Evolutionary conservation across 1,139 yeast genomes (phyloP).

Genomic region (Diutina scorzettiae): DNA sequence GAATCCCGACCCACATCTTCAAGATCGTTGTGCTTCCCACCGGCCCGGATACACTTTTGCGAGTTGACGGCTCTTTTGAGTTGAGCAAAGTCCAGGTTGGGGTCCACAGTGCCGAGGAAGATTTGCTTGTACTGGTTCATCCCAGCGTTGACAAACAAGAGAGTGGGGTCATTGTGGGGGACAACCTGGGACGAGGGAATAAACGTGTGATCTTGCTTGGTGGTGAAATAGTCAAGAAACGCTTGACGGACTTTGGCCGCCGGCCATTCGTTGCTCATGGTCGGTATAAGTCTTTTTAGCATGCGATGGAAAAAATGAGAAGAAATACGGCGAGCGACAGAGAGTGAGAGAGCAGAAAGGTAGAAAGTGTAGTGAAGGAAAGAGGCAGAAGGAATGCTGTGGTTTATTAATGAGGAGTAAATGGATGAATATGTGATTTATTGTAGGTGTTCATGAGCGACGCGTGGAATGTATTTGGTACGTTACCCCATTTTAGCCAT

Average conservation of each 20-base stretch:
- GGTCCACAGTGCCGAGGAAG: conserved; percentile 93
- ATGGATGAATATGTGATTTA: no score
- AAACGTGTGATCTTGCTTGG: conserved; percentile 53
- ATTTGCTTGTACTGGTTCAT: conserved; percentile 98
- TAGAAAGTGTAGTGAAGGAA: no score
- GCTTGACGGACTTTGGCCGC: conserved; percentile 76
- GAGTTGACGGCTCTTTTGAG: conserved; percentile 89
- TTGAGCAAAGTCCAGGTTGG: conserved; percentile 72
- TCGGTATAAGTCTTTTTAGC: neutral
- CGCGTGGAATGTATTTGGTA: no score
- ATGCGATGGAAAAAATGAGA: neutral
- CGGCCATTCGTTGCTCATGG: conserved; percentile 30
- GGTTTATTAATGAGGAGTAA: no score
- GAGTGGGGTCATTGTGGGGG: conserved; percentile 96
- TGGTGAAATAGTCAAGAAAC: conserved; percentile 68
- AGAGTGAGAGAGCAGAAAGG: no score
- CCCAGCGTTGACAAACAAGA: conserved; percentile 94
- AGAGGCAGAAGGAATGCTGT: no score
- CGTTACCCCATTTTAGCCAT: no score
- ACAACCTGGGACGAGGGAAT: conserved; percentile 91
- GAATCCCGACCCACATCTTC: conserved; percentile 98
- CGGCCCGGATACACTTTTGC: conserved; percentile 98
- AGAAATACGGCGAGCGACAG: neutral
- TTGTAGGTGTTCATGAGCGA: no score
- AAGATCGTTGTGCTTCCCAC: conserved; percentile 97